phyloP scores from a whole-genome alignment of 2,329 filamentous ascomycete species.

The Hysterium pulicare region DNA sequence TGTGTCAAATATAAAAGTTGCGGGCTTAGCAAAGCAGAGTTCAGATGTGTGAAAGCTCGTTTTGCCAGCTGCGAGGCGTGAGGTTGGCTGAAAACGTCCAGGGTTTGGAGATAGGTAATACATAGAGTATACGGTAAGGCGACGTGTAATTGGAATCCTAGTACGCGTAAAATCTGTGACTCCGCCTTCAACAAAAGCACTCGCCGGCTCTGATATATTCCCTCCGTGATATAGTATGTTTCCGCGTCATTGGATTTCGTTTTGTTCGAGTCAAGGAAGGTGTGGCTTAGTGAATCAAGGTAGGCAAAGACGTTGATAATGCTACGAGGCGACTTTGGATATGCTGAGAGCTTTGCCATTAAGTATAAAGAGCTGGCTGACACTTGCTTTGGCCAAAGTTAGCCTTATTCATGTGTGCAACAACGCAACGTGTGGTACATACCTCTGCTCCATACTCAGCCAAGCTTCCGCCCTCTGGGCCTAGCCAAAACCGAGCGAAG shows the following conservation, averaged over 20 bases:
- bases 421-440: conserved; percentile 39
- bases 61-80: conserved; percentile 55
- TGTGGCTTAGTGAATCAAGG: conserved; percentile 62
- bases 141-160: conserved; percentile 82
- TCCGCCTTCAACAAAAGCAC: conserved; percentile 69
- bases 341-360: conserved; percentile 75
- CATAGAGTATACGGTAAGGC: conserved; percentile 81
- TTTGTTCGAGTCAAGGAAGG: conserved; percentile 49
- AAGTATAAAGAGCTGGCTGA: conserved; percentile 81
- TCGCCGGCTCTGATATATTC: conserved; percentile 64
- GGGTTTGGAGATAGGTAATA: conserved; percentile 87
- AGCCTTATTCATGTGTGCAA: no score
- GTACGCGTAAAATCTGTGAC: conserved; percentile 67
- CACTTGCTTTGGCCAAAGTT: conserved; percentile 70
- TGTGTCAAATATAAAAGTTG: conserved; percentile 90
- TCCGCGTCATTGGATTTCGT: conserved; percentile 21
- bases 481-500: conserved; percentile 76
- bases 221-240: conserved; percentile 64
- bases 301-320: conserved; percentile 83
- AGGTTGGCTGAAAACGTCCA: conserved; percentile 60
- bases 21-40: conserved; percentile 78
- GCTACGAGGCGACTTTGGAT: conserved; percentile 72
- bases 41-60: conserved; percentile 74
- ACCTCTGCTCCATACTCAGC: conserved; percentile 55
- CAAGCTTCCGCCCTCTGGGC: conserved; percentile 50